These are phyloP conservation scores for Blastobotrys proliferans DNA, from an alignment of 1,139 yeast genomes.

Conservation along the genomic window DNA sequence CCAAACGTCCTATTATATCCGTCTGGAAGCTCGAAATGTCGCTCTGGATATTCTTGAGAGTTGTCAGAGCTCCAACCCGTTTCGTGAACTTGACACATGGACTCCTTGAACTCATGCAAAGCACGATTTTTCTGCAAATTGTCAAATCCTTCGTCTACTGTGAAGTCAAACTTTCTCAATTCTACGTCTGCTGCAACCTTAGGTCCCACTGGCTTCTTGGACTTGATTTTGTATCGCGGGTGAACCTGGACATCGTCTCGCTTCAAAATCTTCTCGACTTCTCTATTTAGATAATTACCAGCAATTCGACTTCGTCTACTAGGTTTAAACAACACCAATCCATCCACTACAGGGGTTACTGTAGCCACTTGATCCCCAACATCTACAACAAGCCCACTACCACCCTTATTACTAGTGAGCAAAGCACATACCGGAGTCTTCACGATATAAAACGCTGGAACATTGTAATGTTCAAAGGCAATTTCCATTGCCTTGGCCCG, in stretches of 20 bases:
- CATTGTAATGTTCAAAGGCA: slow-evolving; percentile 66
- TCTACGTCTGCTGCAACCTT: slow-evolving; percentile 34
- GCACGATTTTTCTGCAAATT: slow-evolving; percentile 31
- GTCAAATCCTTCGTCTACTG: slow-evolving; percentile 20
- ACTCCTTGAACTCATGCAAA: slow-evolving; percentile 62
- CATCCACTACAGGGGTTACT: slow-evolving; percentile 92
- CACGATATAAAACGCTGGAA: slow-evolving; percentile 83
- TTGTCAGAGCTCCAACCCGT: slow-evolving; percentile 10
- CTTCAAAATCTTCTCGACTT: slow-evolving; percentile 26
- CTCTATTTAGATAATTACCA: slow-evolving; percentile 35
- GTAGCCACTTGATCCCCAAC: slow-evolving; percentile 81
- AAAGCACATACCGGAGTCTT: slow-evolving; percentile 87
- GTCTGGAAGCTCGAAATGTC: slow-evolving; percentile 75
- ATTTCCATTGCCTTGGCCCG: slow-evolving; percentile 71
- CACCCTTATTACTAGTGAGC: slow-evolving; percentile 90
- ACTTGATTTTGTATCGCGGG: slow-evolving; percentile 35
- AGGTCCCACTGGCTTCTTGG: slow-evolving; percentile 29
- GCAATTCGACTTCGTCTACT: slow-evolving; percentile 33
- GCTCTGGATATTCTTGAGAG: slow-evolving; percentile 3
- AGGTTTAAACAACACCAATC: slow-evolving; percentile 66
- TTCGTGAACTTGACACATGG: slow-evolving; percentile 43
- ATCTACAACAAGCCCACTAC: slow-evolving; percentile 89
- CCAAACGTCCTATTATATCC: slow-evolving; percentile 52
- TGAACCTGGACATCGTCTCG: slow-evolving; percentile 24
- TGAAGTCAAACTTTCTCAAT: slow-evolving; percentile 3